Evolutionary conservation across 2,329 filamentous ascomycete genomes (phyloP).

Genomic region (Colletotrichum sp.): DNA sequence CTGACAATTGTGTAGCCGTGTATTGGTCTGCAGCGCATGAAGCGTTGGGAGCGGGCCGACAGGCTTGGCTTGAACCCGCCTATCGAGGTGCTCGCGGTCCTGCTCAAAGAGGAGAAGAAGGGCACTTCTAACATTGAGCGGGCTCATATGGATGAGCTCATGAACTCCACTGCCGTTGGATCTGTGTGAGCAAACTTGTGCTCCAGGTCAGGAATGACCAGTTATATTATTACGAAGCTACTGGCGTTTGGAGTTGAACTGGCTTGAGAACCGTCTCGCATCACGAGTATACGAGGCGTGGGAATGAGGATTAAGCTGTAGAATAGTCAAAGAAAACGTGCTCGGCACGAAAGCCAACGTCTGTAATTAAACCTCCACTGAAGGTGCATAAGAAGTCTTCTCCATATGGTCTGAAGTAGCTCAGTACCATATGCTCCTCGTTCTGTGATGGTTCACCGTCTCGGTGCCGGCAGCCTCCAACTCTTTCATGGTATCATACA

Average conservation of each 20-base stretch:
- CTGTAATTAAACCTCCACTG: background rate
- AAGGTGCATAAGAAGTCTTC: background rate
- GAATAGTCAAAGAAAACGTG: background rate
- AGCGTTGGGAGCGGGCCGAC: slow-evolving; percentile 88
- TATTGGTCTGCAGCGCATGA: slow-evolving; percentile 80
- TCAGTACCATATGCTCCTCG: slow-evolving; percentile 94
- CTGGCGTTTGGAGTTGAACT: slow-evolving; percentile 1
- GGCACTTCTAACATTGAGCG: slow-evolving; percentile 60
- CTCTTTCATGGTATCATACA: slow-evolving; percentile 94
- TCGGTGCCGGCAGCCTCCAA: slow-evolving; percentile 68
- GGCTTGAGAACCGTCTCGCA: background rate
- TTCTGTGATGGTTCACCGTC: slow-evolving; percentile 82
- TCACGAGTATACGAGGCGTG: background rate
- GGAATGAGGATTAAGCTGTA: background rate
- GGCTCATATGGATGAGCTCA: slow-evolving; percentile 76
- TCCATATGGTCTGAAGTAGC: background rate
- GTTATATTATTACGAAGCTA: background rate
- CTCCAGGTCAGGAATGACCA: background rate
- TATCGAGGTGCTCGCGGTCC: slow-evolving; percentile 85
- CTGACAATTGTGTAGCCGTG: slow-evolving; percentile 67
- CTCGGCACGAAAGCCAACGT: background rate
- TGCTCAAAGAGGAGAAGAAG: slow-evolving; percentile 72
- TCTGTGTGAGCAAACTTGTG: slow-evolving; percentile 16
- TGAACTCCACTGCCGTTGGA: slow-evolving; percentile 54
- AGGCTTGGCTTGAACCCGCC: slow-evolving; percentile 84